These are phyloP conservation scores for Pythium biforme DNA, from an alignment of 352 stramenopile genomes.

Conservation along the genomic window DNA sequence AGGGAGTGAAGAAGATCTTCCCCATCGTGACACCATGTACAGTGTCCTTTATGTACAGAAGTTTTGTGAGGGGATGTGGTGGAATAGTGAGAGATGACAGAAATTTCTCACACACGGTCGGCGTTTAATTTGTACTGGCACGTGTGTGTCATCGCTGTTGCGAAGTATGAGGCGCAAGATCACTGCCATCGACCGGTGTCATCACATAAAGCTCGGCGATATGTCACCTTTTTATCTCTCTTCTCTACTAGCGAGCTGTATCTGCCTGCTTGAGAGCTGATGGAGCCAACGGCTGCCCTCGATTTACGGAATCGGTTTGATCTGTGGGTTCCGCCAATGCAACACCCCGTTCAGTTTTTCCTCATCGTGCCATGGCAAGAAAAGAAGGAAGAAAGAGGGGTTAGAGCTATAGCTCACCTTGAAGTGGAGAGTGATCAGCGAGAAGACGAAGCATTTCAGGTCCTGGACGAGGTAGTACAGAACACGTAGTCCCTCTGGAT, in stretches of 20 bases:
- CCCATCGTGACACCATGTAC: background rate
- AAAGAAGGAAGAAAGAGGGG: background rate
- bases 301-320: constrained; percentile 91
- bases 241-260: too few species aligned
- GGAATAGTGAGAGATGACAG: too few species aligned
- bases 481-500: constrained; percentile 92
- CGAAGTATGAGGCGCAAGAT: too few species aligned
- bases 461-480: constrained; percentile 98
- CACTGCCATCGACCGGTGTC: too few species aligned
- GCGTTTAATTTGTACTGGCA: too few species aligned
- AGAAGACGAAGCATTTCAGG: constrained; percentile 96
- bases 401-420: constrained; percentile 54
- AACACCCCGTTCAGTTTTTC: background rate
- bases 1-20: background rate
- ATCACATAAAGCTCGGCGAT: too few species aligned
- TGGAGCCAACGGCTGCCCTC: background rate
- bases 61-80: too few species aligned
- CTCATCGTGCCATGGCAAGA: too few species aligned
- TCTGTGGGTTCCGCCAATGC: constrained; percentile 39
- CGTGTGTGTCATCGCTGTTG: too few species aligned
- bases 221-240: too few species aligned
- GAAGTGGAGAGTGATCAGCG: constrained; percentile 96
- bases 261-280: background rate
- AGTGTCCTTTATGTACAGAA: too few species aligned
- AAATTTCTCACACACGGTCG: too few species aligned